Conservation (phyloP, 305 asterid species). For the Lippia alba region DNA sequence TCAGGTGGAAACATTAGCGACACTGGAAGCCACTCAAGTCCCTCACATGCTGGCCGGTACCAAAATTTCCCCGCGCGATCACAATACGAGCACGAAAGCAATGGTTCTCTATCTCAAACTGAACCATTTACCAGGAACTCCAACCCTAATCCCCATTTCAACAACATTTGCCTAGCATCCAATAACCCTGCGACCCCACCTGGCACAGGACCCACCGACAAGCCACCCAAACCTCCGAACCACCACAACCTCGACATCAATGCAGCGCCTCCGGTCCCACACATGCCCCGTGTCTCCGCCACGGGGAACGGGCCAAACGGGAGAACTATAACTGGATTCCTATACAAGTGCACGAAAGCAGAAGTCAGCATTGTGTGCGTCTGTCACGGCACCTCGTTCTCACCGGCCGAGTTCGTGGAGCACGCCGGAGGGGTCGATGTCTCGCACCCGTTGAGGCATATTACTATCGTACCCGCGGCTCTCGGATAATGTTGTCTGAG, state of each 20-base stretch:
- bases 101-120: constrained; percentile 23
- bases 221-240: constrained; percentile 27
- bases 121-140: constrained; percentile 6
- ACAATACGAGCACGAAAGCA: constrained; percentile 22
- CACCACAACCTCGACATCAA: constrained; percentile 6
- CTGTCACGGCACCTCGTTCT: constrained; percentile 69
- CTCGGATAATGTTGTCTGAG: constrained; percentile 19
- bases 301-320: constrained; percentile 78
- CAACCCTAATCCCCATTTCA: constrained; percentile 10
- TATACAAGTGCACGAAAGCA: constrained; percentile 52
- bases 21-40: constrained; percentile 52
- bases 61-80: constrained; percentile 3
- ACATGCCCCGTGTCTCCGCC: constrained; percentile 69
- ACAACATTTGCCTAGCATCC: not conserved
- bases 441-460: constrained; percentile 64
- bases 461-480: constrained; percentile 50
- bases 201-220: not conserved
- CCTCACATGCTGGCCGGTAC: constrained; percentile 4
- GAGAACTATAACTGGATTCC: constrained; percentile 59
- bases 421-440: constrained; percentile 70
- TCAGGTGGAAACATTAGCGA: constrained; percentile 57
- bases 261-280: constrained; percentile 10
- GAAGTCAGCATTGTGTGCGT: constrained; percentile 70
- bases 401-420: constrained; percentile 77
- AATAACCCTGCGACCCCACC: constrained; percentile 24